phyloP scores from a whole-genome alignment of 2,329 filamentous ascomycete species.

The Capronia coronata region DNA sequence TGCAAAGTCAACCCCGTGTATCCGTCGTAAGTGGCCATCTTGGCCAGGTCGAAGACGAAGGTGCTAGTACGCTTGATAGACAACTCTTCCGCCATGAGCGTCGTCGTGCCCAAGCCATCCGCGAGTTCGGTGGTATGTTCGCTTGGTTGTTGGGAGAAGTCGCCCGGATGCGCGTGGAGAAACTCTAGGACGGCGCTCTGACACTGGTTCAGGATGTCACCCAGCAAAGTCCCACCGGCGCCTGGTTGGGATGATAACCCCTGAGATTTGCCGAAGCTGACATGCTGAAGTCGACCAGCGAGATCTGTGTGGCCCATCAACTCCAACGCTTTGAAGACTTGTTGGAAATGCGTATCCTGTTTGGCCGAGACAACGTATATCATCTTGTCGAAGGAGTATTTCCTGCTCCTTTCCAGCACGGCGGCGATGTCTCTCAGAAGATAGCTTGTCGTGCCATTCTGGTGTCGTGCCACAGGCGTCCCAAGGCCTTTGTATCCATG shows the following conservation, averaged over 20 bases:
- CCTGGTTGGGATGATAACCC: conserved; percentile 66
- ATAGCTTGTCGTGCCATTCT: conserved; percentile 69
- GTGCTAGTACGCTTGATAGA: conserved; percentile 64
- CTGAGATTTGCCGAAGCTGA: conserved; percentile 68
- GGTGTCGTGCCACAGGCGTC: conserved; percentile 64
- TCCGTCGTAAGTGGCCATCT: conserved; percentile 77
- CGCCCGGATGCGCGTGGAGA: conserved; percentile 73
- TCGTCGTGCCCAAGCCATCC: conserved; percentile 74
- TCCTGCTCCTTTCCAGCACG: conserved; percentile 58
- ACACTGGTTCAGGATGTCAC: conserved; percentile 64
- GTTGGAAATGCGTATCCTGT: conserved; percentile 66
- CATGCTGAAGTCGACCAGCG: conserved; percentile 61
- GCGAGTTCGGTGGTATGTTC: conserved; percentile 67
- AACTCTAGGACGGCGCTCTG: conserved; percentile 85
- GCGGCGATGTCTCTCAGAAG: conserved; percentile 73
- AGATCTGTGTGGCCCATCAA: conserved; percentile 64
- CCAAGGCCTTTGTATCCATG: conserved; percentile 63
- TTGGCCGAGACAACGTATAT: conserved; percentile 69
- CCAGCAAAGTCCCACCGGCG: conserved; percentile 56
- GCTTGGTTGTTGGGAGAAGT: conserved; percentile 65
- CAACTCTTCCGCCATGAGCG: conserved; percentile 93
- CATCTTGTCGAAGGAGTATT: conserved; percentile 66
- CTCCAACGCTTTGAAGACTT: conserved; percentile 70
- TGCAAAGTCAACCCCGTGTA: conserved; percentile 82
- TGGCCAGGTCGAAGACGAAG: conserved; percentile 69